Conservation (phyloP, 2,329 filamentous ascomycete genomes). For the Dactylellina parvicollis region DNA sequence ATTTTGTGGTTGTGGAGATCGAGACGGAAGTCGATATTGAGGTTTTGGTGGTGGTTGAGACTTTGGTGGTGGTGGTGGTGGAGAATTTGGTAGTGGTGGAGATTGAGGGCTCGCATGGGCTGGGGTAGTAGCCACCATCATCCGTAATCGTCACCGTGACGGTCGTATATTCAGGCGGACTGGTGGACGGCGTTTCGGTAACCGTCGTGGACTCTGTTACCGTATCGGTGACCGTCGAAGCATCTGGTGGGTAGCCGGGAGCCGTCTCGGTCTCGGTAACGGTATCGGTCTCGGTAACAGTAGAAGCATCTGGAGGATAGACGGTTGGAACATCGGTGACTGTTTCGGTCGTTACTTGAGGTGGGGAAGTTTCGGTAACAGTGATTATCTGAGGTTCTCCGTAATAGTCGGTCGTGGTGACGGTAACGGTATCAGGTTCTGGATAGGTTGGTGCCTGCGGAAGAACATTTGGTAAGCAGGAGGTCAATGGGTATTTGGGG, state of each 20-base stretch:
- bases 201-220: neutral
- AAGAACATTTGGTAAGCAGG: neutral
- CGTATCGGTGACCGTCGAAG: neutral
- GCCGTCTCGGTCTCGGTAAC: too few species aligned
- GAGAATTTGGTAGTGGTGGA: neutral
- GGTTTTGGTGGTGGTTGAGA: neutral
- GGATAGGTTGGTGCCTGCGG: neutral
- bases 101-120: neutral
- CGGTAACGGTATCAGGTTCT: neutral
- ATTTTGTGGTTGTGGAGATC: conserved; percentile 18
- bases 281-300: neutral
- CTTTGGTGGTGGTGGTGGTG: neutral
- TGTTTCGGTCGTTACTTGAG: neutral
- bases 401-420: neutral
- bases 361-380: conserved; percentile 6
- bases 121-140: neutral
- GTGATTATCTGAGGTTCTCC: neutral
- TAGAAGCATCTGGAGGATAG: neutral
- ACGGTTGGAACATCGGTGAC: neutral
- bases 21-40: conserved; percentile 15
- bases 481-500: neutral
- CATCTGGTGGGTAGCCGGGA: too few species aligned
- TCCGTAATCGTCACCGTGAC: neutral
- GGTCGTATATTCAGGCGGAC: neutral
- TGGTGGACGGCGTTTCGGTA: neutral